Percentiles rank a stretch among this genome's conserved stretches.
These are phyloP conservation scores for Boletus pseudo-olivaceus DNA, from an alignment of 768 basidiomycete genomes.

Conservation along the genomic window DNA sequence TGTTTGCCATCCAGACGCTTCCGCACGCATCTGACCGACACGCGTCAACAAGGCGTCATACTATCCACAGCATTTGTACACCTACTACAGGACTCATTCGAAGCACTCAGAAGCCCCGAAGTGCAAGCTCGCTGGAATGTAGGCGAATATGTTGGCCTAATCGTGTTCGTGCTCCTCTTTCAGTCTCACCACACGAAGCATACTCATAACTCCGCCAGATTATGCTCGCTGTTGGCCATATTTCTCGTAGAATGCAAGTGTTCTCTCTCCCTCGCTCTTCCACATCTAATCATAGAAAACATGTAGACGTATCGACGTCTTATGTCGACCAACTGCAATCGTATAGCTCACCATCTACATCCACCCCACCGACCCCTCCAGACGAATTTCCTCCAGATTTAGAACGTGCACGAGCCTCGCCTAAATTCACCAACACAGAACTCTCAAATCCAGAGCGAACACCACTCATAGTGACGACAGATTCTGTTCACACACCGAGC, in stretches of 20 bases:
- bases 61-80: conserved; percentile 82
- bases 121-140: conserved; percentile 49
- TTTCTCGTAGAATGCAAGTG: conserved; percentile 78
- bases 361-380: conserved; percentile 32
- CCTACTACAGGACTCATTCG: conserved; percentile 73
- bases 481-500: neutral
- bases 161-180: conserved; percentile 56
- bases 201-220: conserved; percentile 34
- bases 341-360: conserved; percentile 49
- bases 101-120: conserved; percentile 45
- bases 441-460: conserved; percentile 15
- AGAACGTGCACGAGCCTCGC: neutral
- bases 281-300: neutral
- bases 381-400: conserved; percentile 16
- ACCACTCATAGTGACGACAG: conserved; percentile 12
- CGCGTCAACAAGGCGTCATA: conserved; percentile 56
- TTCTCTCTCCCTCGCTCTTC: neutral
- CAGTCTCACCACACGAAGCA: neutral
- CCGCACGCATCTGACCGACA: neutral
- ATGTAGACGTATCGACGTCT: conserved; percentile 67
- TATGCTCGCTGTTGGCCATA: conserved; percentile 63
- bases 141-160: conserved; percentile 61
- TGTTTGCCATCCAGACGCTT: neutral
- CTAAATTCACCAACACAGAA: conserved; percentile 2
- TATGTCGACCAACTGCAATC: conserved; percentile 72